Percentiles rank a stretch among this genome's conserved stretches.
phyloP scores from a whole-genome alignment of 805 yeast species.

The Lachancea mirantina region DNA sequence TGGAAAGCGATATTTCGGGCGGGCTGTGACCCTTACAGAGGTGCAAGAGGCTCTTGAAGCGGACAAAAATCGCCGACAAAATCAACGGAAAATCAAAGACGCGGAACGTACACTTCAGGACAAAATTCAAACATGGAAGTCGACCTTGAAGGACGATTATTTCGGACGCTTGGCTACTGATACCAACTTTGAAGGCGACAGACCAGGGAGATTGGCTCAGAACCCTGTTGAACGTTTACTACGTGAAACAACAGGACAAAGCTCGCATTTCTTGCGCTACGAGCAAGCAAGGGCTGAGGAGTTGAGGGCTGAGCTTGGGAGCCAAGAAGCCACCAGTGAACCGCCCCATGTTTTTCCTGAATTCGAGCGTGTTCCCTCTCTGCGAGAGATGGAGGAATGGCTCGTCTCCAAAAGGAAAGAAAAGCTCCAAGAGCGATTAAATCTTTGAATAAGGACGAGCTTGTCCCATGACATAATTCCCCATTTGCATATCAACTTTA shows the following conservation, averaged over 20 bases:
- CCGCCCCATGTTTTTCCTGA: constrained; percentile 6
- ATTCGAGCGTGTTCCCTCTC: constrained; percentile 24
- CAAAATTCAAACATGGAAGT: constrained; percentile 20
- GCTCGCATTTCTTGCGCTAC: not conserved
- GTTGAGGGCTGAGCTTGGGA: constrained; percentile 5
- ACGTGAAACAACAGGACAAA: not conserved
- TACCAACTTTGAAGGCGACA: not conserved
- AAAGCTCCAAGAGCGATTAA: constrained; percentile 33
- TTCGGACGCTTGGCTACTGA: constrained; percentile 38
- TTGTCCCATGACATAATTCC: too few relatives aligned
- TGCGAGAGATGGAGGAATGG: constrained; percentile 38
- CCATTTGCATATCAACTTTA: too few relatives aligned
- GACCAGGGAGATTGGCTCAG: not conserved
- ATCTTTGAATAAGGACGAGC: constrained; percentile 9
- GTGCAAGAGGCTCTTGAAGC: constrained; percentile 44
- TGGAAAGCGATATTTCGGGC: constrained; percentile 72
- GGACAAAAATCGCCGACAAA: constrained; percentile 22
- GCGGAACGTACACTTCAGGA: constrained; percentile 17
- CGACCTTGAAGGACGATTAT: constrained; percentile 32
- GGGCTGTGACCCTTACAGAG: constrained; percentile 76
- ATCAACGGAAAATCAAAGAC: constrained; percentile 16
- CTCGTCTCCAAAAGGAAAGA: constrained; percentile 40
- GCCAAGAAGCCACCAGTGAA: not conserved
- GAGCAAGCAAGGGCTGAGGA: constrained; percentile 3
- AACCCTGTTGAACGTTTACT: not conserved